These are phyloP conservation scores for Apiospora sp. DNA, from an alignment of 2,329 filamentous ascomycete species.

Conservation along the genomic window DNA sequence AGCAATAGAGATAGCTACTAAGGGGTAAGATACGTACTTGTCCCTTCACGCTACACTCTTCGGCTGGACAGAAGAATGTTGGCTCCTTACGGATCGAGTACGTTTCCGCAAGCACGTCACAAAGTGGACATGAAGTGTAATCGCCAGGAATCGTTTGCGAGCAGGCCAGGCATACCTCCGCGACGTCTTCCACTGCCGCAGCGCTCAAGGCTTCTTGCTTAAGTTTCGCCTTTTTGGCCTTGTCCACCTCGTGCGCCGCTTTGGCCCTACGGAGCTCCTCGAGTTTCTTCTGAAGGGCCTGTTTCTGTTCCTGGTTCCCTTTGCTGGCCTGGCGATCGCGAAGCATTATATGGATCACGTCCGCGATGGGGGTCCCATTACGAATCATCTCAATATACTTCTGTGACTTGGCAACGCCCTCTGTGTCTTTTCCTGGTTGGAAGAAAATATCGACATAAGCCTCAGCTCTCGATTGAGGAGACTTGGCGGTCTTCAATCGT, in stretches of 20 bases:
- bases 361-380: conserved; percentile 39
- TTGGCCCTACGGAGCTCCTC: conserved; percentile 58
- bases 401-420: conserved; percentile 39
- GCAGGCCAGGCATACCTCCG: conserved; percentile 52
- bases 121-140: conserved; percentile 53
- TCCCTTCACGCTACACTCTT: conserved; percentile 49
- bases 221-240: conserved; percentile 41
- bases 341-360: conserved; percentile 41
- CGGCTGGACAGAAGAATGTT: conserved; percentile 53
- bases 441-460: conserved; percentile 54
- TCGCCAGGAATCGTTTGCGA: conserved; percentile 42
- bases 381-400: conserved; percentile 50
- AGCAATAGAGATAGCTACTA: conserved; percentile 31
- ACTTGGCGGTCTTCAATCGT: conserved; percentile 43
- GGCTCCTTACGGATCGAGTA: conserved; percentile 46
- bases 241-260: conserved; percentile 47
- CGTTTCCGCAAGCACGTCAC: conserved; percentile 50
- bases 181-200: conserved; percentile 43
- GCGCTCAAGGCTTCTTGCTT: conserved; percentile 52
- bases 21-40: conserved; percentile 46
- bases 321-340: conserved; percentile 43
- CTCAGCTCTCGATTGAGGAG: conserved; percentile 45
- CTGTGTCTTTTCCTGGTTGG: conserved; percentile 45
- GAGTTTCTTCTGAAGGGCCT: conserved; percentile 47
- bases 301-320: conserved; percentile 46